phyloP scores from a whole-genome alignment of 164 flowering plant species.

The Piper longum region DNA sequence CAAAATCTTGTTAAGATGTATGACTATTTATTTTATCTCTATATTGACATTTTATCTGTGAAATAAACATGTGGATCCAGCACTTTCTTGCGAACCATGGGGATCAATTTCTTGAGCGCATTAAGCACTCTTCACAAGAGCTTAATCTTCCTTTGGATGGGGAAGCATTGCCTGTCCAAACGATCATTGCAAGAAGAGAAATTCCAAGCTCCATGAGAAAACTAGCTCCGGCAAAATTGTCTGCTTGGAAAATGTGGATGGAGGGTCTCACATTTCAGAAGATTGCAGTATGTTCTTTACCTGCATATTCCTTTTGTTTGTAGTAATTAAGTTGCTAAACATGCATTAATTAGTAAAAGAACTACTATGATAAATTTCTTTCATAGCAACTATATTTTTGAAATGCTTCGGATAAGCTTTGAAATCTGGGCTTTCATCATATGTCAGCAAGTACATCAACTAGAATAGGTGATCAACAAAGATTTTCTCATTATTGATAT shows the following conservation, averaged over 20 bases:
- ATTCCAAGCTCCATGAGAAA: conserved; percentile 15
- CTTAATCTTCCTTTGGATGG: conserved; percentile 40
- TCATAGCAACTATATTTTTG: no score
- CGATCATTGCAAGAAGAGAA: conserved; percentile 9
- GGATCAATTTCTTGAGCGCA: conserved; percentile 30
- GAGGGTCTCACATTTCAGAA: conserved; percentile 26
- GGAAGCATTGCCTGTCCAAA: conserved; percentile 13
- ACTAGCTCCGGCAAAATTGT: conserved; percentile 35
- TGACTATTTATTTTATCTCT: no score
- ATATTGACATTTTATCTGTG: no score
- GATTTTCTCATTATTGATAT: no score
- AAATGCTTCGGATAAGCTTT: no score
- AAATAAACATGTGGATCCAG: conserved; percentile 18
- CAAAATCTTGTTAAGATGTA: no score
- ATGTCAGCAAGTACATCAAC: background rate
- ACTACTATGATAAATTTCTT: no score
- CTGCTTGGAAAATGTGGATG: conserved; percentile 60
- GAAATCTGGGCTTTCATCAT: background rate
- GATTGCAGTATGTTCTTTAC: conserved; percentile 31
- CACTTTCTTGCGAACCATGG: conserved; percentile 36
- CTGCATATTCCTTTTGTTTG: background rate
- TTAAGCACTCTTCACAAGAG: conserved; percentile 22
- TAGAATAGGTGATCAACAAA: background rate
- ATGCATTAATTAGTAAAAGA: background rate
- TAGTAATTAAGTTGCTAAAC: no score